Base-by-base conservation (phyloP, 2,329 filamentous ascomycete genomes). In the Colletotrichum viniferum region DNA sequence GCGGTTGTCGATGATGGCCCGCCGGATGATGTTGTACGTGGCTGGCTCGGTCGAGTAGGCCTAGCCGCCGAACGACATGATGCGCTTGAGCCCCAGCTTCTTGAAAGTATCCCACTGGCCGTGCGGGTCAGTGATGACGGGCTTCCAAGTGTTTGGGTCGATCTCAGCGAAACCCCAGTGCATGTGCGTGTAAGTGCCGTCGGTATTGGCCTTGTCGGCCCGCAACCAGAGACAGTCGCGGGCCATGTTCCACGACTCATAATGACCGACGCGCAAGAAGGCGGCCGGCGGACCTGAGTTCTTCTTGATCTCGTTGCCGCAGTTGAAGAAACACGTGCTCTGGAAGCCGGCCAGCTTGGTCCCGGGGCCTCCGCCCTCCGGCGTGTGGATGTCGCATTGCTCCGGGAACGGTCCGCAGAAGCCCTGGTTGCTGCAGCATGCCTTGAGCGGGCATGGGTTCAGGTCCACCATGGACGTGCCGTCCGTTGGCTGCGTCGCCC, bases 41-140 rank as follows among this genome's bases (percentile, higher is more conserved):
- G 60, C 73, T 0, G 78, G 73, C 21, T 80, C 77, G 1, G 84
- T 87, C 1, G 81, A 83, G 71, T 83, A 85, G 0, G 72, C 78
- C 86, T 85, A 87, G 10, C 86, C 85, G 14, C 85, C 85, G 66
- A 87, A 82, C 0, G 83, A 81, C 4, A 86, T n/a, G 58, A 87
- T 83, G 7, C 74, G 77, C 68, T 85, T 84, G 52, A 80, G 30
- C 7, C 14, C 10, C 5, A 81, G 61, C 1, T 72, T 70, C 52
- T 77, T 78, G 66, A 84, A 83, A 3, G 76, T 71, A 1, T 78
- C 68, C 66, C 81, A 85, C 36, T 82, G 76, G 12, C 34, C 14
- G 1, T 81, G 64, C 16, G 70, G 48, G 12, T 79, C 77, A 3
- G 77, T 71, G 58, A 82, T 73, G 4, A 77, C 72, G 4, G 81